Base-by-base conservation (phyloP, 108 stramenopile genomes). In the Epithemia pelagica region DNA sequence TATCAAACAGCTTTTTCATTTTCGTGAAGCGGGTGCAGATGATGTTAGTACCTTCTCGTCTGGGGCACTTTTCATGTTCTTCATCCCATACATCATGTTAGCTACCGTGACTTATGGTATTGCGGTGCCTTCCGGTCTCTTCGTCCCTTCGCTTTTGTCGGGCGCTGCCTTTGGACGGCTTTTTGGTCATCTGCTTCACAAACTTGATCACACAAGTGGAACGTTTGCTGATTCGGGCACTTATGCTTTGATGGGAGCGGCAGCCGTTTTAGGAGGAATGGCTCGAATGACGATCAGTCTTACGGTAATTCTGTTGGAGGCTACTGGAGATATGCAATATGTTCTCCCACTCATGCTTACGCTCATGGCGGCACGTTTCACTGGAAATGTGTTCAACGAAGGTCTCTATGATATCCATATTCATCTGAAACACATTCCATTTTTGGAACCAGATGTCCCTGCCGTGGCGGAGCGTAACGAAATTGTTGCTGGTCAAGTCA, bases 201-300 rank as follows among this genome's bases (percentile, higher is more conserved):
- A 92, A 70, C 80, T 98, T 20, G 97, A 96, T 78, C 92, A 94
- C 72, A 88, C 92, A 20, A 83, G 71, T 51, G 97, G 97, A 57
- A 96, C 97, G 30, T 98, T 98, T 82, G 97, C 96, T 23, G 98
- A 98, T 78, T 82, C 86, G 37, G 98, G 97, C 55, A 97, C 96
- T 2, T 99, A 97, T 72, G 95, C 97, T 15, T 80, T 99, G 58
- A 95, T 99, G 78, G 96, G 96, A 8, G 90, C 91, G 27, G 98
- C 98, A 0, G 95, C 95, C 32, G 89, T 95, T 20, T 78, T 97
- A 56, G 96, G 96, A 29, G 98, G 98, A 31, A 97, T 96, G 92
- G 95, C 97, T n/a, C 81, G 98, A 61, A 98, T 99, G 98, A 99
- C 98, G 10, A 99, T 99, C 58, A 94, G 91, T 1, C 82, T 99